These are phyloP conservation scores for Trichoderma sp. DNA, from an alignment of 2,329 filamentous ascomycete genomes.

Conservation along the genomic window DNA sequence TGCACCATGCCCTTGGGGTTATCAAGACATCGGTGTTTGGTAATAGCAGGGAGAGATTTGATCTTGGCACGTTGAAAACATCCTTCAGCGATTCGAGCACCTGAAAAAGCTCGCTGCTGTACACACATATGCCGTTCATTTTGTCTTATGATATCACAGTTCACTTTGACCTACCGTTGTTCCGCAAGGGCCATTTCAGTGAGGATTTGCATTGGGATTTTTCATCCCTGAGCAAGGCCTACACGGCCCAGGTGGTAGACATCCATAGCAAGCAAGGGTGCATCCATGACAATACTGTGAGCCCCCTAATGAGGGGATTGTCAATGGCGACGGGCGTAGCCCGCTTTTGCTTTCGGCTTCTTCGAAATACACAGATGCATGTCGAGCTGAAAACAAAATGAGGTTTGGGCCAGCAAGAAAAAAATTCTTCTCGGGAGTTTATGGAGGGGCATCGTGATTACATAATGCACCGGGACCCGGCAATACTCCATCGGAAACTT, in stretches of 20 bases:
- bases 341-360: neutral
- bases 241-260: neutral
- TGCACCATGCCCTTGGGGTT: conserved; percentile 48
- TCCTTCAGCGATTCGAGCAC: conserved; percentile 58
- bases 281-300: neutral
- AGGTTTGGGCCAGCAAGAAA: neutral
- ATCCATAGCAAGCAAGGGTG: neutral
- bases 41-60: conserved; percentile 50
- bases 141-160: conserved; percentile 21
- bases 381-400: conserved; percentile 12
- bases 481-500: neutral
- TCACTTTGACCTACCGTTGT: neutral
- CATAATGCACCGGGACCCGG: neutral
- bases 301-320: neutral
- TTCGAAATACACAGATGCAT: neutral
- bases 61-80: conserved; percentile 54
- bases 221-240: neutral
- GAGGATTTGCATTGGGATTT: neutral
- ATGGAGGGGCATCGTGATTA: conserved; percentile 8
- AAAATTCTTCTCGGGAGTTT: neutral
- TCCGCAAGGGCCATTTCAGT: neutral
- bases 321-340: neutral
- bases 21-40: conserved; percentile 51
- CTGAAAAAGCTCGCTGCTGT: conserved; percentile 50
- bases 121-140: conserved; percentile 54